Evolutionary conservation across 2,329 filamentous ascomycete species (phyloP), one percentile per base, ranked within the genome.

Genomic region (Aspergillus sp.): DNA sequence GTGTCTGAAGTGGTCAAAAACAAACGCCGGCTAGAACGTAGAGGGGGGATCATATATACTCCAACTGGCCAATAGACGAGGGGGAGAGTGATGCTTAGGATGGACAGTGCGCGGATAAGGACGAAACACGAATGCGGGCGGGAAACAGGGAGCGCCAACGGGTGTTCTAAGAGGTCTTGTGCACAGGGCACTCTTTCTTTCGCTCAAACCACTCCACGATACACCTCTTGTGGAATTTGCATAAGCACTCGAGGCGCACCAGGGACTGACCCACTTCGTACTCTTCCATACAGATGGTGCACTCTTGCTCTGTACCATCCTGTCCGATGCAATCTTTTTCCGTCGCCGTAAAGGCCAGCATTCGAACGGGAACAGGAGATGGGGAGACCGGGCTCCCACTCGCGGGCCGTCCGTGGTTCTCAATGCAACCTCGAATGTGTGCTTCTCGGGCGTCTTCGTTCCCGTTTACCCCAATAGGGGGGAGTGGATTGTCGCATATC

Each of bases 231-330:
- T 89, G 87, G 65, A 89, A 89, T 67, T 87, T 87, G 76, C 87
- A 89, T 64, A 87, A 77, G 69, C 87, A 89, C 67, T 87, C 85
- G 69, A 89, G 74, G 62, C 87, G 78, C 9, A 84, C 85, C 77
- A 89, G 79, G 66, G 82, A 78, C 68, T 86, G 83, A 0, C 86
- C 86, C 11, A 82, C 80, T 66, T 85, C 82, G 69, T 88, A 89
- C 59, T 89, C 87, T 64, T 88, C 86, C 69, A 89, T 84, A 71
- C 87, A 89, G 55, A 89, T 89, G 8, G 85, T 82, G 65, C 87
- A 89, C 69, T 89, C 87, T 47, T 83, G 82, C 55, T 77, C 67
- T 48, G 79, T 80, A 19, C 84, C 82, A 57, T 86, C 83, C 23
- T 79, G 76, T 5, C 82, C 82, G 1, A 84, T 71, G 66, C 86